Evolutionary conservation across 805 yeast species (phyloP).

Genomic region (Yarrowia sp.): DNA sequence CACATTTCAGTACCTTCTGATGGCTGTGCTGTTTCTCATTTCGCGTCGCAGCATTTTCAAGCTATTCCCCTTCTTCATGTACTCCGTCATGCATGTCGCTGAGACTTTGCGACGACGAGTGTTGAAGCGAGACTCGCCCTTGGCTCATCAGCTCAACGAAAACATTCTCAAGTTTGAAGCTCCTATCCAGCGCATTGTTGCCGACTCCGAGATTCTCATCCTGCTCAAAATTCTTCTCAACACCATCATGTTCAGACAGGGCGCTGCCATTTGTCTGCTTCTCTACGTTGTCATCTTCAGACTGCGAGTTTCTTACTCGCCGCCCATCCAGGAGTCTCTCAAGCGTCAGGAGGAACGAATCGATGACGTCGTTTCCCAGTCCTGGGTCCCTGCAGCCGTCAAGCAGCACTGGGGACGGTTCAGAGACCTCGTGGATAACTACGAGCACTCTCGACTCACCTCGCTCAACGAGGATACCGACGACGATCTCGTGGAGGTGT

Average conservation of each 20-base stretch:
- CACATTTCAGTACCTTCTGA: conserved; percentile 16
- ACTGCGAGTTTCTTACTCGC: conserved; percentile 66
- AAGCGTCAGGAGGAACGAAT: conserved; percentile 57
- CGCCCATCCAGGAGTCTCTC: conserved; percentile 61
- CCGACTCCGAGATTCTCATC: conserved; percentile 49
- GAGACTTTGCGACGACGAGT: conserved; percentile 11
- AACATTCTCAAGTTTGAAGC: conserved; percentile 52
- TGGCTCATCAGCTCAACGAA: conserved; percentile 36
- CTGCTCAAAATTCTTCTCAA: conserved; percentile 45
- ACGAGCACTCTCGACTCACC: conserved; percentile 27
- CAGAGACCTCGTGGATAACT: conserved; percentile 38
- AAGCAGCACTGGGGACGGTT: conserved; percentile 48
- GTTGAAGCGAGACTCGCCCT: conserved; percentile 25
- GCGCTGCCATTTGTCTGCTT: conserved; percentile 55
- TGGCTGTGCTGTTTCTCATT: background rate
- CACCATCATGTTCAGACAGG: conserved; percentile 54
- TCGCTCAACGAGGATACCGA: conserved; percentile 21
- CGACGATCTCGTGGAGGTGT: conserved; percentile 14
- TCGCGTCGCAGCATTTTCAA: conserved; percentile 16
- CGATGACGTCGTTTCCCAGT: conserved; percentile 50
- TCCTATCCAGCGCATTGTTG: conserved; percentile 49
- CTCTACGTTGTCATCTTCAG: conserved; percentile 59
- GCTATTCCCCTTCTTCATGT: conserved; percentile 17
- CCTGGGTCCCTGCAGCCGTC: conserved; percentile 48
- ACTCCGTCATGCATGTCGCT: conserved; percentile 21